Evolutionary conservation across 176 grass and related monocot genomes (phyloP), one percentile per base, ranked within the genome.

Genomic region (Cenchrus purpureus): DNA sequence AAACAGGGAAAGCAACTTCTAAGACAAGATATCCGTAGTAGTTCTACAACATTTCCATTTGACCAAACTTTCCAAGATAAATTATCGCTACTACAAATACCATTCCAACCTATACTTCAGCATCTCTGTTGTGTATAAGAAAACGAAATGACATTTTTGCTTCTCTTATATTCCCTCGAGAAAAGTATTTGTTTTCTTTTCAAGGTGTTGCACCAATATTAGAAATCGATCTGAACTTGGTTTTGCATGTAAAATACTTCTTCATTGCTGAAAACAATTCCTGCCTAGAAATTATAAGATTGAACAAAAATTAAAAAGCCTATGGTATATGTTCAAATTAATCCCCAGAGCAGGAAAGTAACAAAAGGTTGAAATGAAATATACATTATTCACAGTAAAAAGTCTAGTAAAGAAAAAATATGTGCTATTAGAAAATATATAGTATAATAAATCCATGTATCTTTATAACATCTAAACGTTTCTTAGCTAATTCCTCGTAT

Each of bases 221-320:
- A 1, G 8, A n/a, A 55, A 43, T 45, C 2, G 2, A 15, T 53
- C 56, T 45, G 10, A 13, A 25, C 28, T 65, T 68, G 25, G 42
- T 64, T 20, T 81, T 20, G 5, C 9, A 63, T 85, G 42, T 54
- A 70, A 61, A 55, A 34, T 61, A 20, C 45, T 60, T 40, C 37
- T 65, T 72, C 11, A 72, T 40, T 64, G 46, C 82, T 77, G 78
- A 81, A 51, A 80, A 70, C 66, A 81, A 40, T 49, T 87, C 25
- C 17, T 82, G 17, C 67, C 17, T 40, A 61, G 57, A 77, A 19
- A 86, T 16, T 54, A 62, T 65, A 48, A 40, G 59, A 79, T 74
- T 54, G 68, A 59, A 88, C 37, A 48, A 72, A 10, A 40, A 29
- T 37, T 59, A 73, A 22, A 34, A 78, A 88, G 66, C 49, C 16